These are phyloP conservation scores for Kandelia obovata DNA, from an alignment of 345 rosid genomes.

Conservation along the genomic window DNA sequence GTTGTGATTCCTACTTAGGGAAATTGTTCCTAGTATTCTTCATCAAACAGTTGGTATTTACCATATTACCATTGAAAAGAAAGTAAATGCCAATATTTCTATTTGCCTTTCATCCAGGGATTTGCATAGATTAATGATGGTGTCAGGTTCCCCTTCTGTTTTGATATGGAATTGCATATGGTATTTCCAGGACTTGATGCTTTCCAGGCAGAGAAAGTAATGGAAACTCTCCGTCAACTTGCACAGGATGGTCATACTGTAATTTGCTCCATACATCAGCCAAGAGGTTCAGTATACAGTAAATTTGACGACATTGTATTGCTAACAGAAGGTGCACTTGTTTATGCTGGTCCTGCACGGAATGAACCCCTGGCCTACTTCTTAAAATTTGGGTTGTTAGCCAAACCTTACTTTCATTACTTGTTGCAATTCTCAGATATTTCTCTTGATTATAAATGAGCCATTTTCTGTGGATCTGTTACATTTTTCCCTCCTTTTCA, in stretches of 20 bases:
- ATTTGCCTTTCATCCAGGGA: not conserved
- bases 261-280: constrained; percentile 97
- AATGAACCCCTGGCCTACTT: constrained; percentile 74
- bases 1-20: not conserved
- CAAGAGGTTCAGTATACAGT: constrained; percentile 83
- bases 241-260: constrained; percentile 95
- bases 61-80: not conserved
- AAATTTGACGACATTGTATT: constrained; percentile 92
- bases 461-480: not conserved
- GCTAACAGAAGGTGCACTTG: constrained; percentile 71
- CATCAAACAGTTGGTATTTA: not conserved
- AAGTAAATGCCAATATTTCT: not conserved
- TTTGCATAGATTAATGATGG: constrained; percentile 9
- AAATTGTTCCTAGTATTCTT: not conserved
- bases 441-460: not conserved
- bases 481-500: not conserved
- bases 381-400: constrained; percentile 72
- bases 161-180: not conserved
- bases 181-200: constrained; percentile 85
- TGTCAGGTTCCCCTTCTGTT: constrained; percentile 4
- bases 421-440: not conserved
- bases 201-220: constrained; percentile 93
- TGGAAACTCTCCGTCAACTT: constrained; percentile 90
- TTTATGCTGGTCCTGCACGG: constrained; percentile 87
- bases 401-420: constrained; percentile 20